These are phyloP conservation scores for Phytopythium cucurbitacearum DNA, from an alignment of 352 stramenopile species.

Conservation along the genomic window DNA sequence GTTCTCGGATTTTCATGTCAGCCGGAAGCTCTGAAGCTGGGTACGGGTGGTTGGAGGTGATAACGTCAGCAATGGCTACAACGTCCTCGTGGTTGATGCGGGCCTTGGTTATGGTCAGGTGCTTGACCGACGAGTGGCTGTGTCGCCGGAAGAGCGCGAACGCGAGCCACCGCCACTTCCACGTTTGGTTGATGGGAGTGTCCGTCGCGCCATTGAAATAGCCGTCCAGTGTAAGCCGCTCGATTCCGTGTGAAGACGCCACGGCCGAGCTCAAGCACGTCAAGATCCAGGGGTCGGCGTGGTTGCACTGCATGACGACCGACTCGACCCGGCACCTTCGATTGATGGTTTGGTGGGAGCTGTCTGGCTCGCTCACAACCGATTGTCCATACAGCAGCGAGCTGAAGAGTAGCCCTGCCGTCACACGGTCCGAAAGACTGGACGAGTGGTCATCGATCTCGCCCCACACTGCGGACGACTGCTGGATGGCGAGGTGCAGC, in stretches of 20 bases:
- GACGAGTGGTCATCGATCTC: conserved; percentile 3
- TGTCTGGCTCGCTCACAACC: conserved; percentile 8
- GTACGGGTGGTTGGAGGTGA: conserved; percentile 15
- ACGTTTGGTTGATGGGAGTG: conserved; percentile 12
- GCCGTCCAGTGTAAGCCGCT: conserved; percentile 16
- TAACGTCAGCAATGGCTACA: conserved; percentile 13
- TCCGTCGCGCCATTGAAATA: conserved; percentile 9
- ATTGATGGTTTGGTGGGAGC: neutral
- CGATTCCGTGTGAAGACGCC: conserved; percentile 9
- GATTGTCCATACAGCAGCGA: conserved; percentile 17
- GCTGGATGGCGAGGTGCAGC: conserved; percentile 21
- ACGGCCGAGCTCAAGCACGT: conserved; percentile 17
- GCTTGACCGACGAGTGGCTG: conserved; percentile 21
- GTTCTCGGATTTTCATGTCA: too few species aligned
- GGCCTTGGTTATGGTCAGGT: conserved; percentile 18
- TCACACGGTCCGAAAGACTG: conserved; percentile 3
- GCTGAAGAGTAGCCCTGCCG: conserved; percentile 18
- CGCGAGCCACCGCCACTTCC: conserved; percentile 22
- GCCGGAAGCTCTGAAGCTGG: neutral
- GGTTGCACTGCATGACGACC: conserved; percentile 21
- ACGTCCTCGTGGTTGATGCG: conserved; percentile 14
- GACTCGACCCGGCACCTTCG: conserved; percentile 13
- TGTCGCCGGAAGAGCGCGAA: conserved; percentile 19
- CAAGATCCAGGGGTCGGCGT: conserved; percentile 18
- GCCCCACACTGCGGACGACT: conserved; percentile 7